phyloP scores from a whole-genome alignment of 345 rosid genomes.

The Xanthoceras sorbifolium region DNA sequence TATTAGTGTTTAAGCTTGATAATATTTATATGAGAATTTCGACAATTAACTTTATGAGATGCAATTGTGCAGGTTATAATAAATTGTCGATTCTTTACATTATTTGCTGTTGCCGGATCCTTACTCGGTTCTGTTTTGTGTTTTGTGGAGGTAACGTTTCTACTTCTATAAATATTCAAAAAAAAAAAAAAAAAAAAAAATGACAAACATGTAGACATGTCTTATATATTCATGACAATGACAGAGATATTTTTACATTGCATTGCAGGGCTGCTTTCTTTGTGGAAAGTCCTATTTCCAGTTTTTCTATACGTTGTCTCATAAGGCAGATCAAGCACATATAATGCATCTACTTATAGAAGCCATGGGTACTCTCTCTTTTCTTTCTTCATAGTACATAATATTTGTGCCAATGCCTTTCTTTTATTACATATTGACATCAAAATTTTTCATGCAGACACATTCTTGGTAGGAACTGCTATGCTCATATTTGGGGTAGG shows the following conservation, averaged over 20 bases:
- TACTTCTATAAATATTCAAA: not conserved
- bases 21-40: too few species aligned
- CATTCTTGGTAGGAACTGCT: slow-evolving; percentile 66
- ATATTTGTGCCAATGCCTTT: not conserved
- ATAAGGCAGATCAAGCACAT: slow-evolving; percentile 38
- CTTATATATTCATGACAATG: not conserved
- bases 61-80: slow-evolving; percentile 48
- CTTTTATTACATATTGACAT: not conserved
- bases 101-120: slow-evolving; percentile 69
- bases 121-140: slow-evolving; percentile 68
- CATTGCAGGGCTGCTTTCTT: slow-evolving; percentile 59
- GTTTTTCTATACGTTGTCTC: slow-evolving; percentile 41
- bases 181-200: not conserved
- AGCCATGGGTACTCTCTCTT: slow-evolving; percentile 55
- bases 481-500: slow-evolving; percentile 64
- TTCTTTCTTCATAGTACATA: not conserved
- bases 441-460: slow-evolving; percentile 48
- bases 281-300: slow-evolving; percentile 47
- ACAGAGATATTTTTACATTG: not conserved
- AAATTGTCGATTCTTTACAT: slow-evolving; percentile 69
- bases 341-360: slow-evolving; percentile 52
- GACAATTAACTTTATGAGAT: not conserved
- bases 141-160: slow-evolving; percentile 57
- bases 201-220: not conserved
- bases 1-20: too few species aligned